phyloP scores from a whole-genome alignment of 352 stramenopile species.

The Phytophthora pini region DNA sequence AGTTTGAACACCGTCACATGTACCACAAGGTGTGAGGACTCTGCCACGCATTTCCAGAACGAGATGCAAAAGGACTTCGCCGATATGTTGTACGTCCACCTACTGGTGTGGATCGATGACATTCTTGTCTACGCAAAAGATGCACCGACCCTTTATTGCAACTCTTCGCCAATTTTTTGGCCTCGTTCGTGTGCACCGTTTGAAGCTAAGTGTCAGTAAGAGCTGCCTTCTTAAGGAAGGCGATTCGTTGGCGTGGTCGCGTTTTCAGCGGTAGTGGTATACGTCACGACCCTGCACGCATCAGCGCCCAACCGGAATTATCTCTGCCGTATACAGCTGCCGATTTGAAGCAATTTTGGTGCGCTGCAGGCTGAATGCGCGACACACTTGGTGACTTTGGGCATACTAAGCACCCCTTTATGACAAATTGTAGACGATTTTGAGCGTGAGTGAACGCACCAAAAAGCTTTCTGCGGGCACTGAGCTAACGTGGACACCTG shows the following conservation, averaged over 20 bases:
- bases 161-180: slow-evolving; percentile 18
- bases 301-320: slow-evolving; percentile 5
- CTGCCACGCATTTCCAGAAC: slow-evolving; percentile 11
- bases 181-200: neutral
- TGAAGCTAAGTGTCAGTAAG: slow-evolving; percentile 33
- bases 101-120: slow-evolving; percentile 39
- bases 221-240: slow-evolving; percentile 12
- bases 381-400: slow-evolving; percentile 24
- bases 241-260: slow-evolving; percentile 29
- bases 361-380: slow-evolving; percentile 22
- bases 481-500: neutral
- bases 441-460: slow-evolving; percentile 3
- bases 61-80: slow-evolving; percentile 8
- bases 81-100: slow-evolving; percentile 11
- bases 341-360: slow-evolving; percentile 36
- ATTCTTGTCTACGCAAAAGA: slow-evolving; percentile 18
- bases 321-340: slow-evolving; percentile 7
- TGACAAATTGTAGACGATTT: slow-evolving; percentile 5
- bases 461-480: slow-evolving; percentile 2
- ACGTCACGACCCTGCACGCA: slow-evolving; percentile 9
- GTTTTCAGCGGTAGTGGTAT: slow-evolving; percentile 16
- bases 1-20: slow-evolving; percentile 13
- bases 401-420: slow-evolving; percentile 13
- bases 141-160: slow-evolving; percentile 7
- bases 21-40: slow-evolving; percentile 12